Base-by-base conservation (phyloP, 2,329 filamentous ascomycete genomes). In the Magnaporthiopsis incrustans region DNA sequence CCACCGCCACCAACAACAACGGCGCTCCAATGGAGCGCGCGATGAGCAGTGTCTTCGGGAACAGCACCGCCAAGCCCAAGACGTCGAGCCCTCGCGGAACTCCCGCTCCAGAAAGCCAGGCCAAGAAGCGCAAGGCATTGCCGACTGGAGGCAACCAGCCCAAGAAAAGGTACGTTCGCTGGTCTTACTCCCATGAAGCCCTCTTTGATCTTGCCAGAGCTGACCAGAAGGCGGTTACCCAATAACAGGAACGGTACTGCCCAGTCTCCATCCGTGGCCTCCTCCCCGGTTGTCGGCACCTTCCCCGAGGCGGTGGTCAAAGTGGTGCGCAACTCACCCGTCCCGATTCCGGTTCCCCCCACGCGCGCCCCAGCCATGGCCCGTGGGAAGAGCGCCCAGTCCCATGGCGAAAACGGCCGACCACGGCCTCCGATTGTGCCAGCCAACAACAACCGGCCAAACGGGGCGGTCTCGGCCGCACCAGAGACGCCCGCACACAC, bases 271-370 rank as follows among this genome's bases (percentile, higher is more conserved):
- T 88, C 87, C 3, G 79, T 89, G 67, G 84, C 86, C n/a, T 89
- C 91, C 1, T 94, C 92, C 1, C 91, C 91, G 25, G 82, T 92
- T 60, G 80, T 90, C 60, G 83, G 85, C 61, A 84, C 82, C n/a
- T 85, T 91, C 65, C 82, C 85, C 32, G 90, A 92, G 69, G 78
- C 77, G 2, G 61, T 82, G 14, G 82, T 82, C 67, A 81, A 77
- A 68, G 76, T 74, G 63, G 79, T 73, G 69, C 81, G 78, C 67
- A 79, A 71, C 63, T 90, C 88, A 57, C 89, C 89, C 33, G 85
- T 82, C 11, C 87, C 87, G 8, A 75, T 62, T 11, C 61, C 61
- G 12, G 58, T 57, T 5, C 61, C 77, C 61, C 76, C 77, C 65
- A 75, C 77, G 35, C 78, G 85, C 65, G 85, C 89, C 58, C 88